Percentiles rank a stretch among this genome's conserved stretches.
These are phyloP conservation scores for Triadica sebifera DNA, from an alignment of 345 rosid genomes.

Conservation along the genomic window DNA sequence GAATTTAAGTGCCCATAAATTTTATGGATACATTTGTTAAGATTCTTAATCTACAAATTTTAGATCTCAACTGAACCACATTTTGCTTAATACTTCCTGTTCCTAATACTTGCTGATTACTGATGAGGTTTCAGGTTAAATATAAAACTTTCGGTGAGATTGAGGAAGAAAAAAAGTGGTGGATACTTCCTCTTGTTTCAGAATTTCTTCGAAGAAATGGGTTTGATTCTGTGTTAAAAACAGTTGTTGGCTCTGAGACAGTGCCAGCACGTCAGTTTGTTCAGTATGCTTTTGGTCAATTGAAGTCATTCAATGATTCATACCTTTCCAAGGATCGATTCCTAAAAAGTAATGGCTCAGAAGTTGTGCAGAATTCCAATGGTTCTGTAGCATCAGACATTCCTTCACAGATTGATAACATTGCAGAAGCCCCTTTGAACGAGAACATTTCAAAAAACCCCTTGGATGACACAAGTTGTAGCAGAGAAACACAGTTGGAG, in stretches of 20 bases:
- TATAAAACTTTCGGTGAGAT: conserved; percentile 75
- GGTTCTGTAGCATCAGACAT: conserved; percentile 31
- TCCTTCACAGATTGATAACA: conserved; percentile 29
- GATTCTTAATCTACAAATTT: not conserved
- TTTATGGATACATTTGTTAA: not conserved
- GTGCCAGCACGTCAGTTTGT: conserved; percentile 85
- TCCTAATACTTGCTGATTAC: not conserved
- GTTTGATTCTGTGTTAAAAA: conserved; percentile 57
- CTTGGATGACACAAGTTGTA: conserved; percentile 20
- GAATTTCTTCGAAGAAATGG: conserved; percentile 66
- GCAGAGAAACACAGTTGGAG: conserved; percentile 22
- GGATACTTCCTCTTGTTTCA: conserved; percentile 70
- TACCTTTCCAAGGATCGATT: conserved; percentile 36
- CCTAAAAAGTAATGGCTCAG: conserved; percentile 30
- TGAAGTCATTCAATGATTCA: conserved; percentile 67
- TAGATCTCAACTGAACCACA: not conserved
- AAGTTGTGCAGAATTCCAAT: conserved; percentile 25
- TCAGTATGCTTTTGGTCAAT: conserved; percentile 81
- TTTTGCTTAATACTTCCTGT: not conserved
- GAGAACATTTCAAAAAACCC: conserved; percentile 28
- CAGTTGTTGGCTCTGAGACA: conserved; percentile 56
- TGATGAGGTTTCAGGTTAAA: conserved; percentile 50
- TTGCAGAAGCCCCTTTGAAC: conserved; percentile 27
- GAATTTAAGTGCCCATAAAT: conserved; percentile 1
- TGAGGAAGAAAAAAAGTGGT: conserved; percentile 76